Base-by-base conservation (phyloP, 2,329 filamentous ascomycete genomes). In the Fusarium irregulare region DNA sequence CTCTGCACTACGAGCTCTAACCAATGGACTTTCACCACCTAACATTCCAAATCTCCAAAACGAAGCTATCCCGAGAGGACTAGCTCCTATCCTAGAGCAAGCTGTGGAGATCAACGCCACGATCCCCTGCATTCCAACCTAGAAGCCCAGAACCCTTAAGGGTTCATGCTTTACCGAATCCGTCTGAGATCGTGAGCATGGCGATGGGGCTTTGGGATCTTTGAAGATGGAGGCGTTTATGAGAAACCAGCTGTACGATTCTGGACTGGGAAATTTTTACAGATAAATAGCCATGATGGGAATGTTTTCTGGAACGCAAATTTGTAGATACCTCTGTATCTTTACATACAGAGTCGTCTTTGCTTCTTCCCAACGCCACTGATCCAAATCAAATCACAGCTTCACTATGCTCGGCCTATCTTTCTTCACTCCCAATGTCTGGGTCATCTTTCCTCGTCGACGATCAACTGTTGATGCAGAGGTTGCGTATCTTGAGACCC, bases 351-450 rank as follows among this genome's bases (percentile, higher is more conserved):
- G 9, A 41, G 40, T 10, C 30, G 11, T 12, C 25, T n/a, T 41
- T 28, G n/a, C 13, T 21, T 46, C 44, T 13, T 8, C 34, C 20
- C 2, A 25, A 34, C 42, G 5, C 16, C n/a, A n/a, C 14, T 12
- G 44, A 28, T 42, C 32, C 14, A 30, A 37, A 27, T 30, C 7
- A 44, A n/a, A 21, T 2, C 7, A 41, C 18, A 37, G 6, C 16
- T 2, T 46, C 23, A 69, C 18, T 13, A 76, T 76, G 74, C 57
- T 76, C 46, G 72, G 72, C 6, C 18, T 76, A 9, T 63, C 53
- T 9, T 64, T 73, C 21, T 74, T 74, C 25, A 44, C 64, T 47
- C 72, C 73, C 28, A 73, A 63, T 46, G 58, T 47, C 11, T 71
- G 66, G 34, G 42, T 68, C 8, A 50, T 55, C 13, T 71, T 66